These are phyloP conservation scores for Xylogone sp. DNA, from an alignment of 2,329 filamentous ascomycete genomes.

Conservation along the genomic window DNA sequence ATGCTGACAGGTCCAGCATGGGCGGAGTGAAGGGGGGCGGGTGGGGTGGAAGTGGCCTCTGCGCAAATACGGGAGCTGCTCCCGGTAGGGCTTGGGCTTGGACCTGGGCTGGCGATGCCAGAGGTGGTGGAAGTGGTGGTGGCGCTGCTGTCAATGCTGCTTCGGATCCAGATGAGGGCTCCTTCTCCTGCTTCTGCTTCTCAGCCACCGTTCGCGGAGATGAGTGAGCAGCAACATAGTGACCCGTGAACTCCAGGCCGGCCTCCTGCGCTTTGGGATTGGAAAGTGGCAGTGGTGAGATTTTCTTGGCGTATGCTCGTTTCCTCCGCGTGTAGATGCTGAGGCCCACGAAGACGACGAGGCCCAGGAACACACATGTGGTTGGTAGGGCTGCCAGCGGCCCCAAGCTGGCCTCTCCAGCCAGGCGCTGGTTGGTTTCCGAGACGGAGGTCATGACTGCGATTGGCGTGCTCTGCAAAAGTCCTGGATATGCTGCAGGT, in stretches of 20 bases:
- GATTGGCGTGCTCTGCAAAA: background rate
- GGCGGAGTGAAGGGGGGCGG: conserved; percentile 2
- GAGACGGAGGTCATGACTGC: background rate
- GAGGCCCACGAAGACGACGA: conserved; percentile 9
- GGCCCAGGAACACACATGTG: conserved; percentile 7
- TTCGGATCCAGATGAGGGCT: background rate
- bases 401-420: background rate
- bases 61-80: background rate
- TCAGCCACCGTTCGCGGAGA: background rate
- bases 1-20: background rate
- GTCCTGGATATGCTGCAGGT: background rate
- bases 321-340: conserved; percentile 6
- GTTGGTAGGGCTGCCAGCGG: conserved; percentile 1
- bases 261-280: conserved; percentile 2
- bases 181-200: background rate
- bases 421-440: background rate
- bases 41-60: conserved; percentile 1
- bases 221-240: conserved; percentile 1
- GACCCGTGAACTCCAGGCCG: conserved; percentile 1
- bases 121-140: background rate
- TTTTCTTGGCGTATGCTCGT: background rate
- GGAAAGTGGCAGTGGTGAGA: conserved; percentile 5
- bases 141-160: background rate
- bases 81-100: background rate
- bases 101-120: too few relatives aligned